These are phyloP conservation scores for Neurospora terricola DNA, from an alignment of 495 filamentous ascomycete genomes.

Conservation along the genomic window DNA sequence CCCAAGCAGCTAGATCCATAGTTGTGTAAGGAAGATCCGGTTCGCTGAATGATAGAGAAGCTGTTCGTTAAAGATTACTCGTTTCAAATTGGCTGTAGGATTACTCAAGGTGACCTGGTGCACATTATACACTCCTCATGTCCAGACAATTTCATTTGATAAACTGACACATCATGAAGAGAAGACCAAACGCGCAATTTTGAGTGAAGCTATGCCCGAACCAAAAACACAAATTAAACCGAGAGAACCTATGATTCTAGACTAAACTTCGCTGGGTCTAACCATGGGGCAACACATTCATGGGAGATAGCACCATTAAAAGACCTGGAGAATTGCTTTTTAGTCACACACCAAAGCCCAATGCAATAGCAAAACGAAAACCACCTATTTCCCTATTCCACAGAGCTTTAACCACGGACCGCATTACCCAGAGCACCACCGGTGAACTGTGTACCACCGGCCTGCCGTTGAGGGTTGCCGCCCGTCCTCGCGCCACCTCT, in stretches of 20 bases:
- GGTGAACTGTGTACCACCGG: slow-evolving; percentile 48
- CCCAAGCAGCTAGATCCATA: neutral
- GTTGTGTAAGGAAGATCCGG: too few species aligned
- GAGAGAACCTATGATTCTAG: slow-evolving; percentile 8
- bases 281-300: slow-evolving; percentile 11
- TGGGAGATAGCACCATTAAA: slow-evolving; percentile 3
- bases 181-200: neutral
- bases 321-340: slow-evolving; percentile 12
- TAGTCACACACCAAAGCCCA: slow-evolving; percentile 24
- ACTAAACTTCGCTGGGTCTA: slow-evolving; percentile 15
- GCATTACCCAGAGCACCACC: slow-evolving; percentile 47
- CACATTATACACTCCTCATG: neutral
- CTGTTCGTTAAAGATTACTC: neutral
- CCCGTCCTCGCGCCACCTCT: slow-evolving; percentile 53
- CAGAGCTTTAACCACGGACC: slow-evolving; percentile 35
- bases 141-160: neutral
- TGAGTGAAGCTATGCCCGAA: neutral
- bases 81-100: neutral
- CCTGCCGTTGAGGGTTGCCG: slow-evolving; percentile 43
- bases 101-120: neutral
- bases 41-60: neutral
- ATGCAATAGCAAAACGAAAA: slow-evolving; percentile 23
- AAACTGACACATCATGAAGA: neutral
- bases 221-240: neutral
- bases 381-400: slow-evolving; percentile 9